Evolutionary conservation across 441 rosid genomes (phyloP), one percentile per base, ranked within the genome.

Genomic region (Macaranga tanarius): DNA sequence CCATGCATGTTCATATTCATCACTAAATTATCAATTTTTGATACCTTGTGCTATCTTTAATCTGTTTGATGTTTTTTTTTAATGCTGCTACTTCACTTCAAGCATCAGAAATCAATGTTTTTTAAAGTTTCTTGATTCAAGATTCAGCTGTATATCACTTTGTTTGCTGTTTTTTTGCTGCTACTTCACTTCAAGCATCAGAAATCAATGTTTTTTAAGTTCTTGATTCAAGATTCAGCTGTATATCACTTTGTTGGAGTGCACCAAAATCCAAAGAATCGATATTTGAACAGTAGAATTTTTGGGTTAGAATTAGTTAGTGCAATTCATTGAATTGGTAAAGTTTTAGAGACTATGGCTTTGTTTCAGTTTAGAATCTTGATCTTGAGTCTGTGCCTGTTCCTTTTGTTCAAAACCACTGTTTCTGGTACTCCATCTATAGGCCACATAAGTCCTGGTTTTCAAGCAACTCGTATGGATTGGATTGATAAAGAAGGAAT

Each of bases 391-490:
- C 72, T 85, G 25, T 81, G 65, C 67, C 64, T 82, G 20, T 74
- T 82, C n/a, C 34, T 80, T 15, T 69, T 66, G 25, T 71, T 80
- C 45, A 57, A 60, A 69, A 38, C 68, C 67, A 70, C 78, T 70
- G 63, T 47, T 79, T 88, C 81, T 28, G 76, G 85, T 69, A 47
- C 71, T 67, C 79, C 40, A 47, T 71, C 1, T 17, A 71, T 0
- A 2, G 98, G 90, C 38, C 79, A 66, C 48, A 78, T 92, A 65
- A 1, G 8, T 63, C 88, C 88, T 2, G 88, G 83, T 20, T 87
- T 84, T 68, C 71, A 45, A 77, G 92, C 89, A 45, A 68, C 92
- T 74, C 87, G 77, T 60, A 89, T 84, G 93, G 81, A 75, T 65
- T 89, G 81, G 81, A 75, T 85, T 42, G 91, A 87, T 70, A 77